A percentile compares a stretch with the other conserved stretches of the same genome.
phyloP scores from a whole-genome alignment of 2,329 filamentous ascomycete species.

The Paraphoma chrysanthemicola region DNA sequence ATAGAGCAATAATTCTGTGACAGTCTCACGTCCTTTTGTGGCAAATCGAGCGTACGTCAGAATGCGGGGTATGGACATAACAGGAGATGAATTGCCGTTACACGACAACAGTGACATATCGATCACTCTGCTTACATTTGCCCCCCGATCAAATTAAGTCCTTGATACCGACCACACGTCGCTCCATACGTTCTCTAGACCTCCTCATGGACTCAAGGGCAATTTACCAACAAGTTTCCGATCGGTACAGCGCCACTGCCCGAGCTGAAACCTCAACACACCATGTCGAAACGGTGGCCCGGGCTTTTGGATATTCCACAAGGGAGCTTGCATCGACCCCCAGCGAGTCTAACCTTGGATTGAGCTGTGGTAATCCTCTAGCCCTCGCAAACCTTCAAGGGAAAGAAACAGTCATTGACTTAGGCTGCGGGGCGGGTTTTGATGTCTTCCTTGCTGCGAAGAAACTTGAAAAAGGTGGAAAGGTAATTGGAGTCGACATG shows the following conservation, averaged over 20 bases:
- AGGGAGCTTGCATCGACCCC: conserved; percentile 58
- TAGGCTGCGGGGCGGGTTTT: conserved; percentile 65
- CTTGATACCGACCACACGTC: background rate
- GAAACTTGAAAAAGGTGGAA: conserved; percentile 58
- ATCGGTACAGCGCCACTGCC: conserved; percentile 17
- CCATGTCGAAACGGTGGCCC: conserved; percentile 8
- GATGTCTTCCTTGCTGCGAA: conserved; percentile 63
- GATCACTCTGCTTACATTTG: background rate
- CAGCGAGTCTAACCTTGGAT: conserved; percentile 58
- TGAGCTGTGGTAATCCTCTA: conserved; percentile 63
- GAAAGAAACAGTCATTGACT: conserved; percentile 65
- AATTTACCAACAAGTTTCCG: conserved; percentile 16
- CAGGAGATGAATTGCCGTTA: background rate
- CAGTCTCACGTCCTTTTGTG: no score
- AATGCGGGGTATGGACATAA: background rate
- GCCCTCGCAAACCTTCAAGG: conserved; percentile 57
- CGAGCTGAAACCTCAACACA: background rate
- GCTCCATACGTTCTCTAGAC: background rate
- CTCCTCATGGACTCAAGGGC: conserved; percentile 7
- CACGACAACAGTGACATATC: background rate
- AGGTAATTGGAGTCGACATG: conserved; percentile 66
- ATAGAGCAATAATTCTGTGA: no score
- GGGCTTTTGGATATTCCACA: conserved; percentile 37
- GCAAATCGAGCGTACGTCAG: background rate
- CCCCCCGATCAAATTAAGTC: background rate